A percentile compares a stretch with the other conserved stretches of the same genome.
phyloP scores from a whole-genome alignment of 2,329 filamentous ascomycete species.

The Blumeriella jaapii region DNA sequence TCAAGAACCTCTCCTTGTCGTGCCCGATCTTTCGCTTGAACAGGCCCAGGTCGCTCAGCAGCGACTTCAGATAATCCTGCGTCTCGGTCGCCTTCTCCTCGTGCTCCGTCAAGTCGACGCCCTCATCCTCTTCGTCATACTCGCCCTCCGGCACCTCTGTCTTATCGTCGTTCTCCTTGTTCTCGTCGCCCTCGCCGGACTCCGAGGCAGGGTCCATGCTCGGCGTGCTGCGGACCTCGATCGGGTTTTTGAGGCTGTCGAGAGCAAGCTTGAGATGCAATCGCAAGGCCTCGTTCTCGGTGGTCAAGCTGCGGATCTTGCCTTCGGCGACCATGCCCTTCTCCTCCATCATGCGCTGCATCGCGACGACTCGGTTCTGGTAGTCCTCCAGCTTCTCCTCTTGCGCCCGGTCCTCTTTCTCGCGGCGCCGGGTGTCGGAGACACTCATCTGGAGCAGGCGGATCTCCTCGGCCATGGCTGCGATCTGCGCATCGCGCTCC shows the following conservation, averaged over 20 bases:
- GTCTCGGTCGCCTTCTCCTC: slow-evolving; percentile 50
- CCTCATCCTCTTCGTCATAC: slow-evolving; percentile 50
- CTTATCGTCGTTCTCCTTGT: slow-evolving; percentile 25
- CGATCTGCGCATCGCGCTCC: slow-evolving; percentile 87
- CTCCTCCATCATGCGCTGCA: slow-evolving; percentile 97
- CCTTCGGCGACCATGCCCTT: slow-evolving; percentile 79
- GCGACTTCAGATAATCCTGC: slow-evolving; percentile 74
- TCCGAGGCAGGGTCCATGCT: slow-evolving; percentile 14
- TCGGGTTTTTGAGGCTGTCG: slow-evolving; percentile 81
- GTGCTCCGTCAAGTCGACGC: slow-evolving; percentile 37
- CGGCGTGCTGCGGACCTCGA: slow-evolving; percentile 39
- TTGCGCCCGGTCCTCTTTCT: slow-evolving; percentile 57
- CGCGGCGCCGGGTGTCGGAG: slow-evolving; percentile 51
- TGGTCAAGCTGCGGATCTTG: slow-evolving; percentile 83
- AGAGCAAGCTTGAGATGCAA: slow-evolving; percentile 82
- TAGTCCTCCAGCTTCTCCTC: slow-evolving; percentile 89
- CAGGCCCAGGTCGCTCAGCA: slow-evolving; percentile 67
- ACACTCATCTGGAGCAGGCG: slow-evolving; percentile 69
- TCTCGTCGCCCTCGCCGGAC: slow-evolving; percentile 16
- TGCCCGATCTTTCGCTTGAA: slow-evolving; percentile 81
- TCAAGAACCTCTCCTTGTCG: slow-evolving; percentile 57
- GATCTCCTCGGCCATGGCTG: slow-evolving; percentile 92
- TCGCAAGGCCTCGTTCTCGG: slow-evolving; percentile 80
- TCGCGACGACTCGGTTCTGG: slow-evolving; percentile 74
- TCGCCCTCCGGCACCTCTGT: slow-evolving; percentile 23